Percentiles rank a stretch among this genome's conserved stretches.
phyloP scores from a whole-genome alignment of 2,329 filamentous ascomycete genomes.

The Penicillium hesseltinei region DNA sequence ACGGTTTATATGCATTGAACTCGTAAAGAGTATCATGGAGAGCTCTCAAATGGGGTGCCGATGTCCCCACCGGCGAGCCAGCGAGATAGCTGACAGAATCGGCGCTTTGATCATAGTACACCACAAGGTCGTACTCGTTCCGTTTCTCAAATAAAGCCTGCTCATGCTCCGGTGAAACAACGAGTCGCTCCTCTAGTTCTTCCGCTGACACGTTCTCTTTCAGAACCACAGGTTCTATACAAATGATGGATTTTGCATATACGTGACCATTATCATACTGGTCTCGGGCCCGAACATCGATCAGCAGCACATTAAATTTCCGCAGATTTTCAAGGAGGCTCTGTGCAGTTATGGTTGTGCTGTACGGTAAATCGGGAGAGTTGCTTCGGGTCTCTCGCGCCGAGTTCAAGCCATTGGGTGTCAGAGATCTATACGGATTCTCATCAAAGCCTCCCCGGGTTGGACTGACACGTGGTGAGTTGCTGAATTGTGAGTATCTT shows the following conservation, averaged over 20 bases:
- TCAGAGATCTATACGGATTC: conserved; percentile 46
- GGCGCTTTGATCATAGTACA: conserved; percentile 80
- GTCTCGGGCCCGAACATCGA: conserved; percentile 78
- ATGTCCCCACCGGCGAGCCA: conserved; percentile 47
- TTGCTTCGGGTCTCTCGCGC: conserved; percentile 42
- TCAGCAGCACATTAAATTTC: conserved; percentile 68
- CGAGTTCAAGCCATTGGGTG: conserved; percentile 43
- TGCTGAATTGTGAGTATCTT: conserved; percentile 37
- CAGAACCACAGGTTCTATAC: conserved; percentile 78
- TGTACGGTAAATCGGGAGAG: conserved; percentile 53
- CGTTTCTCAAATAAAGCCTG: conserved; percentile 69
- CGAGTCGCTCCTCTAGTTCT: conserved; percentile 54
- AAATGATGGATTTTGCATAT: conserved; percentile 77
- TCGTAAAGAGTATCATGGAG: conserved; percentile 78
- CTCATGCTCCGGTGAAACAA: conserved; percentile 57
- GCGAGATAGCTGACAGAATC: conserved; percentile 57
- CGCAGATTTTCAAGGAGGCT: conserved; percentile 69
- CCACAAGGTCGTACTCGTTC: conserved; percentile 77
- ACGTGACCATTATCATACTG: conserved; percentile 89
- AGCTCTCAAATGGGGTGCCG: conserved; percentile 61
- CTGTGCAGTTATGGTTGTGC: conserved; percentile 63
- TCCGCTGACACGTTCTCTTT: conserved; percentile 66
- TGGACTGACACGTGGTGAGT: conserved; percentile 35
- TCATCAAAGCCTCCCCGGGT: conserved; percentile 37
- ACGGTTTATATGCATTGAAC: conserved; percentile 75